A percentile compares a stretch with the other conserved stretches of the same genome.
Evolutionary conservation across 148 eudicot species (phyloP).

Genomic region (Vaccinium corymbosum): DNA sequence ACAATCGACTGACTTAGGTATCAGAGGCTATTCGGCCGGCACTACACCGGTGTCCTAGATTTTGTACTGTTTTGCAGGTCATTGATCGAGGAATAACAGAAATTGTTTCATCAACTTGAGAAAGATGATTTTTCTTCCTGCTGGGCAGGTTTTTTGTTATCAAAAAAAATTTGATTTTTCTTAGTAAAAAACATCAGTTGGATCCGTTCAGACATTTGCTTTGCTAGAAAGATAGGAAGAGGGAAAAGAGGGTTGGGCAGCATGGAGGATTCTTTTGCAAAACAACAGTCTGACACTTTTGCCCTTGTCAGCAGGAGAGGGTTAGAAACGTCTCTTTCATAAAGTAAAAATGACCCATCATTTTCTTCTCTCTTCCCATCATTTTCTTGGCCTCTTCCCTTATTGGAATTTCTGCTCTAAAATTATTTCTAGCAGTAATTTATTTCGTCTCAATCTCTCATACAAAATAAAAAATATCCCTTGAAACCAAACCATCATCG

Average conservation of each 20-base stretch:
- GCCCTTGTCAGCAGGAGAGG: conserved; percentile 4
- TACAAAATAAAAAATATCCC: too few species aligned
- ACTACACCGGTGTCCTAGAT: too few species aligned
- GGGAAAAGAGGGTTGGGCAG: not conserved
- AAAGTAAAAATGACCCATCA: conserved; percentile 11
- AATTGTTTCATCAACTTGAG: too few species aligned
- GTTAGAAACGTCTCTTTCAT: conserved; percentile 15
- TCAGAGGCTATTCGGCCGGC: too few species aligned
- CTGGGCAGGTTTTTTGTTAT: too few species aligned
- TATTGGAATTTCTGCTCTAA: conserved; percentile 21
- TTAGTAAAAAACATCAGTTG: not conserved
- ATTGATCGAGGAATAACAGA: too few species aligned
- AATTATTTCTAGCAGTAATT: not conserved
- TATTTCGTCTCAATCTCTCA: too few species aligned
- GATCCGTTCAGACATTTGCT: not conserved
- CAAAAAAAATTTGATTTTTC: too few species aligned
- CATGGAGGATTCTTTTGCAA: not conserved
- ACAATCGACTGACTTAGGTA: too few species aligned
- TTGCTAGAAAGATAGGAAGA: not conserved
- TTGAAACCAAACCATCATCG: too few species aligned
- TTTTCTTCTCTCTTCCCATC: not conserved
- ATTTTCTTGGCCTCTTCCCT: not conserved
- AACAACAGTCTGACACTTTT: conserved; percentile 11
- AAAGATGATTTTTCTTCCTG: too few species aligned
- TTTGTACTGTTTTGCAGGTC: too few species aligned